These are phyloP conservation scores for Sordariomycetes sp. DNA, from an alignment of 2,329 filamentous ascomycete species.

Conservation along the genomic window DNA sequence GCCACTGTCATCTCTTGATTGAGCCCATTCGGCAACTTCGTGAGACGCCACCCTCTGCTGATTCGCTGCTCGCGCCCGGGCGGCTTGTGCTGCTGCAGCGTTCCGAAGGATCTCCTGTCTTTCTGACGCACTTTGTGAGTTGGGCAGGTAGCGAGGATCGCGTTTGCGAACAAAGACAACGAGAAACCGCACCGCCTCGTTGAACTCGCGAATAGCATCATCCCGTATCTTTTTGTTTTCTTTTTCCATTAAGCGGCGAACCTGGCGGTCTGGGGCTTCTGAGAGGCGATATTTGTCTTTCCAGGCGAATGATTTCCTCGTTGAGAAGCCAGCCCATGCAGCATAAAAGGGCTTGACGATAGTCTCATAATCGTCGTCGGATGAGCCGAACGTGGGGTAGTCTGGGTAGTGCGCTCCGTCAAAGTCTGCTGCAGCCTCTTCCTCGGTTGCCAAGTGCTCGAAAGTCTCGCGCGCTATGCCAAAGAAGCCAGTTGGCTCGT, in stretches of 20 bases:
- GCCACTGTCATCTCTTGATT: slow-evolving; percentile 43
- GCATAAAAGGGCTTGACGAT: slow-evolving; percentile 75
- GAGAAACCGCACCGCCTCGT: slow-evolving; percentile 79
- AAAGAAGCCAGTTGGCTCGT: slow-evolving; percentile 77
- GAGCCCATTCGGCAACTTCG: slow-evolving; percentile 68
- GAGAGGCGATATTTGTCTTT: slow-evolving; percentile 74
- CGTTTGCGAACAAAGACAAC: slow-evolving; percentile 85
- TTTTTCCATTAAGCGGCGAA: slow-evolving; percentile 84
- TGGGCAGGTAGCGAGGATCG: slow-evolving; percentile 75
- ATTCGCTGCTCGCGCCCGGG: slow-evolving; percentile 72
- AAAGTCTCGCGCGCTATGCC: slow-evolving; percentile 71
- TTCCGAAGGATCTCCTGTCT: slow-evolving; percentile 70
- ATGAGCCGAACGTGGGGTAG: slow-evolving; percentile 77
- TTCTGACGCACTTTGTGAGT: slow-evolving; percentile 69
- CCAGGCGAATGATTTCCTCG: slow-evolving; percentile 82
- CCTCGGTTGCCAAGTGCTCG: slow-evolving; percentile 69
- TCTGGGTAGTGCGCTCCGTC: slow-evolving; percentile 49
- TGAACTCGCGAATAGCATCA: slow-evolving; percentile 78
- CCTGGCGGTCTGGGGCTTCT: slow-evolving; percentile 77
- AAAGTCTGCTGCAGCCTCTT: slow-evolving; percentile 64
- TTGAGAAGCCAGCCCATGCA: slow-evolving; percentile 73
- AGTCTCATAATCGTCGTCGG: slow-evolving; percentile 66
- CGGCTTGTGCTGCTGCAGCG: slow-evolving; percentile 75
- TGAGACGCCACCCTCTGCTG: slow-evolving; percentile 61
- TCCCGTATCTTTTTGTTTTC: slow-evolving; percentile 83